Evolutionary conservation across 73 alveolate species (phyloP), one percentile per base, ranked within the genome.

Genomic region (Paramecium caudatum): DNA sequence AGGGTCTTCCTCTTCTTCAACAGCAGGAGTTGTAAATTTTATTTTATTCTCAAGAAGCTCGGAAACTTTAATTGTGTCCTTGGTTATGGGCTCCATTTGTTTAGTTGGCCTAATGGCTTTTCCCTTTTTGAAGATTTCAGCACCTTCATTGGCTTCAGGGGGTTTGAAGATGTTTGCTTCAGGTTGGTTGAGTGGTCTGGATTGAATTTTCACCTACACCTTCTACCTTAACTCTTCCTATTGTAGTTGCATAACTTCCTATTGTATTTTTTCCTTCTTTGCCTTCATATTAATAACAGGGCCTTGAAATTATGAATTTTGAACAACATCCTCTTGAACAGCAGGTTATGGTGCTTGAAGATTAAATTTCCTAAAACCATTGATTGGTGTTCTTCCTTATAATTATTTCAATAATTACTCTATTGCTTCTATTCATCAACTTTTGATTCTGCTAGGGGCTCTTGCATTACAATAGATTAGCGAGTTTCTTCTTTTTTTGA

Each of bases 311-410:
- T 74, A 19, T 6, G 7, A 39, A 37, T 37, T 43, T 15, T 6
- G 4, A 27, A 36, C 15, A 21, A 41, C 88, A 21, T 74, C 88
- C 19, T 27, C 17, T 10, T 37, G 19, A 15, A 7, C 21, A 45
- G 17, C 45, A 74, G 62, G 43, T 21, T 33, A 25, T 36, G 9
- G 13, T 39, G 23, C 4, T 74, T 41, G 65, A 34, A 39, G 23
- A 45, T 74, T 74, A 8, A 74, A 74, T 74, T 43, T 74, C 32
- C 88, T 74, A 74, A 74, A 39, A n/a, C 88, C 88, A 74, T 74
- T 74, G n/a, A 65, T 49, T 30, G 88, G 69, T 16, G 68, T 74
- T 41, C 68, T 74, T 74, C 68, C 69, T 74, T 27, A 21, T 19
- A 45, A 21, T 74, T 7, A 7, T 48, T 48, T 48, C 15, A 9